A percentile compares a stretch with the other conserved stretches of the same genome.
These are phyloP conservation scores for Phytophthora melonis DNA, from an alignment of 352 stramenopile species.

Conservation along the genomic window DNA sequence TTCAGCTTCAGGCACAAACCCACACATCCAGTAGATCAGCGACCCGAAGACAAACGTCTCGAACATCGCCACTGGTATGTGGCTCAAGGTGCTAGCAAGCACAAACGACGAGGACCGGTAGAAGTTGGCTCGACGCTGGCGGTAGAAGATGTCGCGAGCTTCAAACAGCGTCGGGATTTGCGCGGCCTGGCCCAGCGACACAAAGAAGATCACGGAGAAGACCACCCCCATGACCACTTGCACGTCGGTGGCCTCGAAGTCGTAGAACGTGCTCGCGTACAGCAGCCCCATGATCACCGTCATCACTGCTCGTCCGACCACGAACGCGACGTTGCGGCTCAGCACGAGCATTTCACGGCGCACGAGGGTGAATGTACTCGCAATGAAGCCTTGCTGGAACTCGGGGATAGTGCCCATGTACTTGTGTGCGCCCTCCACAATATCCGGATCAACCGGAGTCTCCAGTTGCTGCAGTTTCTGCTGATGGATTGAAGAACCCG, in stretches of 20 bases:
- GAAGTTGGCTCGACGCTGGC: slow-evolving; percentile 52
- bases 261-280: slow-evolving; percentile 55
- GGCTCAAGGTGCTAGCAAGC: slow-evolving; percentile 50
- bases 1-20: slow-evolving; percentile 42
- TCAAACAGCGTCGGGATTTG: slow-evolving; percentile 84
- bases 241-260: slow-evolving; percentile 48
- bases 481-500: slow-evolving; percentile 31
- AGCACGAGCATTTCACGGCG: slow-evolving; percentile 67
- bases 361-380: slow-evolving; percentile 43
- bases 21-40: slow-evolving; percentile 86
- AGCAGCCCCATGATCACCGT: slow-evolving; percentile 55
- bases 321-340: slow-evolving; percentile 47
- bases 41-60: slow-evolving; percentile 82
- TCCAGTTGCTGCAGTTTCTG: slow-evolving; percentile 27
- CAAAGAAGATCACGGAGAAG: slow-evolving; percentile 84
- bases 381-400: slow-evolving; percentile 44
- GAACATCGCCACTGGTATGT: slow-evolving; percentile 53
- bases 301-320: slow-evolving; percentile 54
- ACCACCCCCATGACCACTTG: slow-evolving; percentile 77
- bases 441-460: slow-evolving; percentile 19
- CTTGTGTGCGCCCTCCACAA: slow-evolving; percentile 52
- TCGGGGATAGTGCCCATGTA: slow-evolving; percentile 80
- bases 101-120: slow-evolving; percentile 77
- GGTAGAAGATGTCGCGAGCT: slow-evolving; percentile 63
- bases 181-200: slow-evolving; percentile 71